phyloP scores from a whole-genome alignment of 306 rosid genomes.

The Malus fusca region DNA sequence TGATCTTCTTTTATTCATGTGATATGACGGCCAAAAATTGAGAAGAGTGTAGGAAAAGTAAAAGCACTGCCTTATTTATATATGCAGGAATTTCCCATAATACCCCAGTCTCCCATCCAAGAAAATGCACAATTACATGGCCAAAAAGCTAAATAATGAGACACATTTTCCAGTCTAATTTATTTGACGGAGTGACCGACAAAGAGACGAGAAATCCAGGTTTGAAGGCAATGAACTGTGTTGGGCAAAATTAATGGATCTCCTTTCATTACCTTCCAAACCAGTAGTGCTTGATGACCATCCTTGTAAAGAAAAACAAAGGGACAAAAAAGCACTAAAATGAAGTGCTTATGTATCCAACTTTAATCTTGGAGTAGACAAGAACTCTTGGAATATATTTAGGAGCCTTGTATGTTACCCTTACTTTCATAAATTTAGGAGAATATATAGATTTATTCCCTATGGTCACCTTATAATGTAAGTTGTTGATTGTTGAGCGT shows the following conservation, averaged over 20 bases:
- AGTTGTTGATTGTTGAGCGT: no score
- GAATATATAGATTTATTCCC: background rate
- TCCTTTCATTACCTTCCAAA: background rate
- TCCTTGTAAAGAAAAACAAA: background rate
- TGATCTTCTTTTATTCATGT: no score
- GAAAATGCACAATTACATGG: background rate
- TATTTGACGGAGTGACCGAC: background rate
- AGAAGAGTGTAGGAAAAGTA: no score
- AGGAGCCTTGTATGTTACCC: background rate
- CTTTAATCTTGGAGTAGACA: background rate
- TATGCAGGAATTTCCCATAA: background rate
- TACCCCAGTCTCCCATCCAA: background rate
- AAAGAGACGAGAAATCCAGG: background rate
- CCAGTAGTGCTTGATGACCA: background rate
- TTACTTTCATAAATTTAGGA: background rate
- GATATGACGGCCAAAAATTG: no score
- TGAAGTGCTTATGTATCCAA: background rate
- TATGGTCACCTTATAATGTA: no score
- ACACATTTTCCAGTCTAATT: background rate
- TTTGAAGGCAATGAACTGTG: background rate
- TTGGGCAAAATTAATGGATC: background rate
- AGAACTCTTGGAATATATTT: background rate
- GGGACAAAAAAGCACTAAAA: background rate
- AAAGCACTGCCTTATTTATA: no score
- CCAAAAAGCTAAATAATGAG: background rate